phyloP scores from a whole-genome alignment of 1,139 yeast species.

The Insectozyma bohioensis region DNA sequence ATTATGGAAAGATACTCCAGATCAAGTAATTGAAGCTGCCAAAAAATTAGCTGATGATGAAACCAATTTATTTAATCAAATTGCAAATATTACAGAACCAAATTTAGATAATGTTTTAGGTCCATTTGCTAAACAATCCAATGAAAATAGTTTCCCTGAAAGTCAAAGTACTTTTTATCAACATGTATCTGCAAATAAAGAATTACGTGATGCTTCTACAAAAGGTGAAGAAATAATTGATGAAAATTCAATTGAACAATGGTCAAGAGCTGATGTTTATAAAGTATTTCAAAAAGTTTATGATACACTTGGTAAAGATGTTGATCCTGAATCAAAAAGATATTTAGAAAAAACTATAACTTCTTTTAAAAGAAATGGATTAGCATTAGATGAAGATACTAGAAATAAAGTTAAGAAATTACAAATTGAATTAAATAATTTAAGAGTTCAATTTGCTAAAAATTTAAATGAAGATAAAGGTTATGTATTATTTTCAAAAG shows the following conservation, averaged over 20 bases:
- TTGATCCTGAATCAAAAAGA: conserved; percentile 57
- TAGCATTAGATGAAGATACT: conserved; percentile 55
- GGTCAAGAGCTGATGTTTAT: conserved; percentile 68
- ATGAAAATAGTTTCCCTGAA: conserved; percentile 41
- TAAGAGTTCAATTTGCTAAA: conserved; percentile 57
- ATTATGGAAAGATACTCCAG: conserved; percentile 61
- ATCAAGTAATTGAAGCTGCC: conserved; percentile 43
- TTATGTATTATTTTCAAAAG: conserved; percentile 53
- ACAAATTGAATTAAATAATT: conserved; percentile 57
- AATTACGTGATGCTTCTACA: conserved; percentile 67
- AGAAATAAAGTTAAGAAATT: conserved; percentile 58
- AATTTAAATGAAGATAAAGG: conserved; percentile 74
- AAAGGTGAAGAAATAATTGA: conserved; percentile 59
- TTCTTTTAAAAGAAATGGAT: conserved; percentile 64
- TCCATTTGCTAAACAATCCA: conserved; percentile 52
- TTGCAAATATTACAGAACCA: conserved; percentile 52
- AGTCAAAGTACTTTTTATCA: conserved; percentile 64
- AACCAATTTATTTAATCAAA: conserved; percentile 48
- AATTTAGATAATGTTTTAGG: conserved; percentile 55
- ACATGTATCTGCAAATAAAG: conserved; percentile 64
- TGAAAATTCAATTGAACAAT: conserved; percentile 60
- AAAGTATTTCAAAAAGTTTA: conserved; percentile 54
- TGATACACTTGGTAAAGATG: conserved; percentile 25
- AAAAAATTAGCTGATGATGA: conserved; percentile 46
- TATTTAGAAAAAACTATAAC: conserved; percentile 56